Conservation (phyloP, 163 green algal genomes). For the Chloroidium sp. region DNA sequence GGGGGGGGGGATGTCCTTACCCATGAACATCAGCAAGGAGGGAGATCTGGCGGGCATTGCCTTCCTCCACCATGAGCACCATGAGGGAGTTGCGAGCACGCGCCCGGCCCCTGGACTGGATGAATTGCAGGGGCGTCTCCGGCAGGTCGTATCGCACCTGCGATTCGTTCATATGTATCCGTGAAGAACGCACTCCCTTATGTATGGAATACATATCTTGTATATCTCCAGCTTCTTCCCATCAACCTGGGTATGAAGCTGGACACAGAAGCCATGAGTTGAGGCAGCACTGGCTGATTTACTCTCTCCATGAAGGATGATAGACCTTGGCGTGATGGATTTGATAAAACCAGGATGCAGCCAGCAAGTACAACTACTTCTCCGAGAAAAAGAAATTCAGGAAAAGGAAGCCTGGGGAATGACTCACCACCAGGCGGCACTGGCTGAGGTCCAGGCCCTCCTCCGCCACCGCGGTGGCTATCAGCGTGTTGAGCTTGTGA, state of each 20-base stretch:
- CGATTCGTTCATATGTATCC: no score
- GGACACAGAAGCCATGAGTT: background rate
- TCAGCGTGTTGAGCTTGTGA: constrained; percentile 32
- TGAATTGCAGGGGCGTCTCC: background rate
- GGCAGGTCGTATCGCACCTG: background rate
- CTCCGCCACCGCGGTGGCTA: constrained; percentile 41
- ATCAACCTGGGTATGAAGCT: constrained; percentile 12
- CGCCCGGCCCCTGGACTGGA: constrained; percentile 6
- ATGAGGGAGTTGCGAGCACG: constrained; percentile 8
- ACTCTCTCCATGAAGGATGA: no score
- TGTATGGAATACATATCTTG: no score
- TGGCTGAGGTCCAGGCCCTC: constrained; percentile 40
- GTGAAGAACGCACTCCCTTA: no score
- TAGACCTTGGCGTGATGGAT: no score
- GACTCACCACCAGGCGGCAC: constrained; percentile 27
- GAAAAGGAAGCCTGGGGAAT: no score
- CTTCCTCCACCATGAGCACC: constrained; percentile 20
- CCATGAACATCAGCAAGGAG: constrained; percentile 10
- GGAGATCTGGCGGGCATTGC: constrained; percentile 9
- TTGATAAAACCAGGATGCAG: no score
- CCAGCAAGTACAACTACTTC: no score
- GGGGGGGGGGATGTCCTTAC: background rate
- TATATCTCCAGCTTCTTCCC: no score
- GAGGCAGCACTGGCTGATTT: no score
- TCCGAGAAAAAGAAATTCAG: no score